Evolutionary conservation across 129 eudicot species (phyloP).

Genomic region (Pseudognaphalium luteoalbum): DNA sequence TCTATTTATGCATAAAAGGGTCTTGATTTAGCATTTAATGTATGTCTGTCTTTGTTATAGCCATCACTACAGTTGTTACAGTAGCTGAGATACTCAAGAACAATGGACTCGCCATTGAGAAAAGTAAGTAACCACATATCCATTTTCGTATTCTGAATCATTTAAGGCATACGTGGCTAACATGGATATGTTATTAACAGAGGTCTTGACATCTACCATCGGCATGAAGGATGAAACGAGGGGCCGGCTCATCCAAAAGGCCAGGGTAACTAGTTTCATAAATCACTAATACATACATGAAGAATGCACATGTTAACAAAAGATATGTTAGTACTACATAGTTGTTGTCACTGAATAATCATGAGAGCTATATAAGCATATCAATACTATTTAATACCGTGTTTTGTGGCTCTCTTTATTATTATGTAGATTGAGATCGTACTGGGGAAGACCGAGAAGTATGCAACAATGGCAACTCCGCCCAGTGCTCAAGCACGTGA

Average conservation of each 20-base stretch:
- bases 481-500: slow-evolving; percentile 36
- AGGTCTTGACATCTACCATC: slow-evolving; percentile 77
- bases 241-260: slow-evolving; percentile 85
- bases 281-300: too few relatives aligned
- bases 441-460: slow-evolving; percentile 74
- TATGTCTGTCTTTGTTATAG: slow-evolving; percentile 34
- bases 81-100: slow-evolving; percentile 89
- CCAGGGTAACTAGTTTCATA: slow-evolving; percentile 46
- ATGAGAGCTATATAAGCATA: background rate
- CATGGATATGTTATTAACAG: slow-evolving; percentile 33
- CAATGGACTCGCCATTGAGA: slow-evolving; percentile 77
- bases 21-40: background rate
- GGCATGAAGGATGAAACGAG: slow-evolving; percentile 83
- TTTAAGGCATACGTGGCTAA: background rate
- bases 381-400: background rate
- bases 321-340: too few relatives aligned
- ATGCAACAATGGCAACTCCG: slow-evolving; percentile 56
- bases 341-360: too few relatives aligned
- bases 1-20: background rate
- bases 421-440: slow-evolving; percentile 76
- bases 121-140: slow-evolving; percentile 46
- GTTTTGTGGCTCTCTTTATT: background rate
- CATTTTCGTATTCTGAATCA: background rate
- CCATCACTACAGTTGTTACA: slow-evolving; percentile 89
- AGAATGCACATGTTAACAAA: too few relatives aligned